These are phyloP conservation scores for Leishmania mexicana DNA, from an alignment of 208 protist genomes.

Conservation along the genomic window DNA sequence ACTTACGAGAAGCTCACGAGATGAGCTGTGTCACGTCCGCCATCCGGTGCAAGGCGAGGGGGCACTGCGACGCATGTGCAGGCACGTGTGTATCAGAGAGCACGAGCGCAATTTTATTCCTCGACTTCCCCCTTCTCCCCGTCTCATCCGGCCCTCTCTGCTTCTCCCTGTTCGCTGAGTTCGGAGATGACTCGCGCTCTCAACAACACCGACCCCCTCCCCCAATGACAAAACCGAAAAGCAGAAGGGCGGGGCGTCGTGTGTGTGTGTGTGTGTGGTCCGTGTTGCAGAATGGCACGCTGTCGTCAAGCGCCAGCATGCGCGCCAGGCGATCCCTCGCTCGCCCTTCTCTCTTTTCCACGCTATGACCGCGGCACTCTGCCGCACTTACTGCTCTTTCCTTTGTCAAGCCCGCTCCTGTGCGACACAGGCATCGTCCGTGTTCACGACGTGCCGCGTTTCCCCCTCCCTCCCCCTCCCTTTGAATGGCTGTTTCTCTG, in stretches of 20 bases:
- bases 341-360: neutral
- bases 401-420: neutral
- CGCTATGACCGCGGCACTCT: neutral
- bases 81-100: neutral
- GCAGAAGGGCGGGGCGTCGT: neutral
- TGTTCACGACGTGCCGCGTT: no score
- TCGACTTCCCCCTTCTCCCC: neutral
- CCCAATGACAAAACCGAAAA: neutral
- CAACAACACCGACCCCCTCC: no score
- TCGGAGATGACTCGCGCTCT: neutral
- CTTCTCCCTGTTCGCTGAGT: neutral
- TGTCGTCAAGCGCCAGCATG: neutral
- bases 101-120: no score
- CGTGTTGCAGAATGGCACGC: neutral
- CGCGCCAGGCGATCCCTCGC: no score
- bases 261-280: neutral
- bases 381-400: neutral
- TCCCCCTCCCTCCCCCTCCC: no score
- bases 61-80: neutral
- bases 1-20: slow-evolving; percentile 34
- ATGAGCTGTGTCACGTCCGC: neutral
- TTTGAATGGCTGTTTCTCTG: no score
- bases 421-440: neutral
- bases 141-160: neutral
- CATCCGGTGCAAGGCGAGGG: neutral